Conservation (phyloP, 805 yeast genomes). For the Wickerhamomyces strasburgensis region DNA sequence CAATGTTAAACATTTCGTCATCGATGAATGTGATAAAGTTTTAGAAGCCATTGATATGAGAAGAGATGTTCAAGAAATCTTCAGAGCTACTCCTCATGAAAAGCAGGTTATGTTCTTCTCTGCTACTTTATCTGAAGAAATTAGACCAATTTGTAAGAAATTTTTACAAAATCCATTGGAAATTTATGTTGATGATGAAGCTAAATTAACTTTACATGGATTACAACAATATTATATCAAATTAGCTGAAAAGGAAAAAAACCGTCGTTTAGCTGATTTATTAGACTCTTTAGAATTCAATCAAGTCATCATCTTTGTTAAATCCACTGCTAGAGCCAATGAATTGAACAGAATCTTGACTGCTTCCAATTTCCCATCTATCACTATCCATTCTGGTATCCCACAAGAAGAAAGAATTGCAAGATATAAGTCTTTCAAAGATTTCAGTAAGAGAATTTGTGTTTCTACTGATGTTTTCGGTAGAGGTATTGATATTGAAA, state of each 20-base stretch:
- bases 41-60: slow-evolving; percentile 91
- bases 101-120: slow-evolving; percentile 99
- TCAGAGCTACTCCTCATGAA: slow-evolving; percentile 96
- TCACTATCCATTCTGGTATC: slow-evolving; percentile 92
- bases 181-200: slow-evolving; percentile 95
- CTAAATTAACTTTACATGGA: slow-evolving; percentile 96
- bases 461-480: slow-evolving; percentile 98
- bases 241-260: slow-evolving; percentile 86
- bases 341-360: slow-evolving; percentile 84
- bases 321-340: slow-evolving; percentile 85
- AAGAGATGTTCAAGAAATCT: slow-evolving; percentile 96
- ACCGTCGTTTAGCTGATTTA: slow-evolving; percentile 85
- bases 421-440: slow-evolving; percentile 93
- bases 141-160: slow-evolving; percentile 94
- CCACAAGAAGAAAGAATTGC: slow-evolving; percentile 98
- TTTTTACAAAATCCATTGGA: slow-evolving; percentile 98
- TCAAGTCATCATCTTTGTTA: slow-evolving; percentile 96
- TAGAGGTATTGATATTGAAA: slow-evolving; percentile 98
- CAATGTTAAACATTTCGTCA: slow-evolving; percentile 88
- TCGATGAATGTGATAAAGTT: slow-evolving; percentile 98
- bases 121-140: slow-evolving; percentile 90
- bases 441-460: slow-evolving; percentile 97
- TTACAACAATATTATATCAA: slow-evolving; percentile 94
- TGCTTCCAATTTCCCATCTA: slow-evolving; percentile 94
- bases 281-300: slow-evolving; percentile 93